Conservation (phyloP, 352 stramenopile genomes). For the Globisporangium heterothallicum region DNA sequence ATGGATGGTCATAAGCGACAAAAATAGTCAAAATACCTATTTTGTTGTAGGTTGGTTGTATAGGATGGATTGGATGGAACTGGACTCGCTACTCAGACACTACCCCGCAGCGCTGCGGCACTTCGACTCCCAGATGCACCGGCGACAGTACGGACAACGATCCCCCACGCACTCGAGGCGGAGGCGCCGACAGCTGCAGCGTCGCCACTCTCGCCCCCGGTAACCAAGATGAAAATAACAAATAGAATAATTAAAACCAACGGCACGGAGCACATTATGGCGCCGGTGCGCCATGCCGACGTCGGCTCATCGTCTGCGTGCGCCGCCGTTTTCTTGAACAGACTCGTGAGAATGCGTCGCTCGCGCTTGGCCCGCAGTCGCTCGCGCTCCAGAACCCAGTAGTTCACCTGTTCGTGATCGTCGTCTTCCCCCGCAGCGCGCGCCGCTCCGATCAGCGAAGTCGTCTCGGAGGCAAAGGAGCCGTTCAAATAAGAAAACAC, state of each 20-base stretch:
- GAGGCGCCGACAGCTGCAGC: neutral
- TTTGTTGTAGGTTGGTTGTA: constrained; percentile 11
- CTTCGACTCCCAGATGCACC: constrained; percentile 5
- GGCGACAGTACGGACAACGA: constrained; percentile 11
- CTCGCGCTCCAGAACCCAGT: constrained; percentile 75
- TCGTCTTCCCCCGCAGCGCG: constrained; percentile 15
- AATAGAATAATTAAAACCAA: constrained; percentile 54
- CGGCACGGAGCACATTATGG: constrained; percentile 71
- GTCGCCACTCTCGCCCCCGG: constrained; percentile 18
- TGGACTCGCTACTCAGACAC: neutral
- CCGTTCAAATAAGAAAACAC: constrained; percentile 8
- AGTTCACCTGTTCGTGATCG: constrained; percentile 38
- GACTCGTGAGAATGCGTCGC: constrained; percentile 5
- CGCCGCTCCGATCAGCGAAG: constrained; percentile 21
- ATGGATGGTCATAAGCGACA: neutral
- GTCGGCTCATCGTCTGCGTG: constrained; percentile 19
- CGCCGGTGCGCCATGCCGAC: constrained; percentile 44
- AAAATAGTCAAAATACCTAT: constrained; percentile 12
- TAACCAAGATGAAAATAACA: constrained; percentile 46
- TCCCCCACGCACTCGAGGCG: constrained; percentile 9
- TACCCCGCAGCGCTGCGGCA: constrained; percentile 11
- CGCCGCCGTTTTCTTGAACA: constrained; percentile 7
- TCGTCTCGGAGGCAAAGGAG: constrained; percentile 17
- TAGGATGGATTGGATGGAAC: constrained; percentile 6
- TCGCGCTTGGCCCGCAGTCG: constrained; percentile 27